These are phyloP conservation scores for Penicillium daleae DNA, from an alignment of 495 filamentous ascomycete species.

Conservation along the genomic window DNA sequence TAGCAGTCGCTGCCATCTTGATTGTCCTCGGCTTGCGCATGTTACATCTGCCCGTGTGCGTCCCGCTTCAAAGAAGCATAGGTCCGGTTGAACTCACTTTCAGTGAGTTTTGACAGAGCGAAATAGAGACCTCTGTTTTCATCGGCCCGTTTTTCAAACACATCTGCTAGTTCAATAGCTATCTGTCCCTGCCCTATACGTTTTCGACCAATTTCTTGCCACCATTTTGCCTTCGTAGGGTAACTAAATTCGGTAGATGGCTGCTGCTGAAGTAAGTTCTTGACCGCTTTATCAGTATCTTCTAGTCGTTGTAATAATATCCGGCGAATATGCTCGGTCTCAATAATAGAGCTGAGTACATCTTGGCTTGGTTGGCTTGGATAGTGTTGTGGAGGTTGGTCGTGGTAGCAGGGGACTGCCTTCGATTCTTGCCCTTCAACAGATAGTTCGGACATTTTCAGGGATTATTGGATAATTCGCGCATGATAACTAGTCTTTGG, in stretches of 20 bases:
- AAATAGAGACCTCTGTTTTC: slow-evolving; percentile 10
- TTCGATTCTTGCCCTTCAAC: slow-evolving; percentile 16
- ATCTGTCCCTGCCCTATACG: not conserved
- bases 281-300: not conserved
- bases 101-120: slow-evolving; percentile 16
- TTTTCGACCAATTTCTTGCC: not conserved
- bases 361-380: slow-evolving; percentile 17
- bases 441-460: slow-evolving; percentile 3
- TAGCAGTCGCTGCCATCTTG: not conserved
- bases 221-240: not conserved
- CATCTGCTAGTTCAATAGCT: not conserved
- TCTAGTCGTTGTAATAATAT: not conserved
- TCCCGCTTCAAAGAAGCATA: slow-evolving; percentile 20
- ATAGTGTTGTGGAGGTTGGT: slow-evolving; percentile 15
- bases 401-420: slow-evolving; percentile 5
- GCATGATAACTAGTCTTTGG: not conserved
- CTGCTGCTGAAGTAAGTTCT: not conserved
- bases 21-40: not conserved
- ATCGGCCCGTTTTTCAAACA: slow-evolving; percentile 10
- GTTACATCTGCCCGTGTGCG: not conserved
- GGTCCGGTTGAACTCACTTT: slow-evolving; percentile 13
- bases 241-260: not conserved
- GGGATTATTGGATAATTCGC: not conserved
- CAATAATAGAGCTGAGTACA: slow-evolving; percentile 14
- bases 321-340: slow-evolving; percentile 7